phyloP scores from a whole-genome alignment of 805 yeast genomes.

The Candida orba region DNA sequence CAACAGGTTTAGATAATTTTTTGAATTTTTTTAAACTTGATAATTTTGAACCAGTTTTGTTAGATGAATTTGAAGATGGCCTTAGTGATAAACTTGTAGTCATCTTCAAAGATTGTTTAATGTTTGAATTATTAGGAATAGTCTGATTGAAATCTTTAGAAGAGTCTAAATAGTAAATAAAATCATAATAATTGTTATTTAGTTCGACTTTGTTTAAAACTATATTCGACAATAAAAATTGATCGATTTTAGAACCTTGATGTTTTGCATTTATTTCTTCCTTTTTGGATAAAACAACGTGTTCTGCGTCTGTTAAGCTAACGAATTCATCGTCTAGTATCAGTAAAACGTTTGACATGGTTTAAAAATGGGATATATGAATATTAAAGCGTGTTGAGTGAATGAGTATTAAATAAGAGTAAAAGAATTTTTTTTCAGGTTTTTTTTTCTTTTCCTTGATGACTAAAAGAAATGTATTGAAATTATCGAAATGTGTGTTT shows the following conservation, averaged over 20 bases:
- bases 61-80: background rate
- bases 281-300: slow-evolving; percentile 14
- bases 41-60: slow-evolving; percentile 19
- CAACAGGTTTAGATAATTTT: slow-evolving; percentile 12
- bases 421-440: background rate
- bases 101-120: slow-evolving; percentile 15
- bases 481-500: too few species aligned
- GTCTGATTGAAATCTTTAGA: slow-evolving; percentile 15
- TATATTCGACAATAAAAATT: slow-evolving; percentile 22
- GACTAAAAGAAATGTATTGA: background rate
- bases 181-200: slow-evolving; percentile 18
- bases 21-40: slow-evolving; percentile 23
- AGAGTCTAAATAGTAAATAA: slow-evolving; percentile 19
- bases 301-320: slow-evolving; percentile 18
- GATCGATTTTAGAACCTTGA: slow-evolving; percentile 15
- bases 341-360: slow-evolving; percentile 19
- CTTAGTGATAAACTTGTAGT: slow-evolving; percentile 7
- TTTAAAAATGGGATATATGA: background rate
- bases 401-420: background rate
- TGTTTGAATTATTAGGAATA: slow-evolving; percentile 20
- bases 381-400: too few species aligned
- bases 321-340: slow-evolving; percentile 22
- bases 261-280: slow-evolving; percentile 10
- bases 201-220: slow-evolving; percentile 18
- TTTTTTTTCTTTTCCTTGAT: background rate